Base-by-base conservation (phyloP, 1,139 yeast species). In the Citeromyces hawaiiensis region DNA sequence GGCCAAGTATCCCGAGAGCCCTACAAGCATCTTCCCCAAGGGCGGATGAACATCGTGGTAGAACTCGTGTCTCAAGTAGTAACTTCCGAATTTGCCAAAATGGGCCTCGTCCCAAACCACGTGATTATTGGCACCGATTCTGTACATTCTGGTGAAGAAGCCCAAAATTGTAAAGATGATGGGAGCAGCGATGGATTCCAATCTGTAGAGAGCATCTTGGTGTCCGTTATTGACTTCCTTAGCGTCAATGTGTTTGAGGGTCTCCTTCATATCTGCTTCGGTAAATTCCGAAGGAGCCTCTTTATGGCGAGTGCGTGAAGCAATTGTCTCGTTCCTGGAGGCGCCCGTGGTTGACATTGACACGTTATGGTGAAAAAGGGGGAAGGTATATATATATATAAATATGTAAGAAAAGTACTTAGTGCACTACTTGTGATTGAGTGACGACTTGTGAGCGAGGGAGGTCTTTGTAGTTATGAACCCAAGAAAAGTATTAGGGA, bases 41-140 rank as follows among this genome's bases (percentile, higher is more conserved):
- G 98, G 98, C 40, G 99, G 99, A 60, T 91, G 99, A 43, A 91
- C 98, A 63, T 91, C 99, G 57, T 87, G 96, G 60, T 88, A 88
- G 58, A 87, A 88, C 53, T 87, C 94, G 55, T 85, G 94, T 66
- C 88, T 79, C 49, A 88, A 66, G 63, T 88, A 88, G 60, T 85
- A 83, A 11, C 96, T 83, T 40, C 96, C 96, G 57, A 88, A 88
- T 59, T 86, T 87, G 45, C 96, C 97, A 57, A 88, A 88, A 66
- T 73, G 80, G 41, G 80, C 80, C 56, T 73, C 80, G 53, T 73
- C 80, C 80, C 79, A 73, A 30, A 73, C 79, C 43, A 73, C 80
- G 39, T 63, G 62, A 40, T 68, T 57, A 48, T 70, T 71, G 45
- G 57, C 52, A 25, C 75, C 66, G 49, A 73, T 71, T 42, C 68